phyloP scores from a whole-genome alignment of 2,329 filamentous ascomycete genomes.

The Berkeleyomyces basicola region DNA sequence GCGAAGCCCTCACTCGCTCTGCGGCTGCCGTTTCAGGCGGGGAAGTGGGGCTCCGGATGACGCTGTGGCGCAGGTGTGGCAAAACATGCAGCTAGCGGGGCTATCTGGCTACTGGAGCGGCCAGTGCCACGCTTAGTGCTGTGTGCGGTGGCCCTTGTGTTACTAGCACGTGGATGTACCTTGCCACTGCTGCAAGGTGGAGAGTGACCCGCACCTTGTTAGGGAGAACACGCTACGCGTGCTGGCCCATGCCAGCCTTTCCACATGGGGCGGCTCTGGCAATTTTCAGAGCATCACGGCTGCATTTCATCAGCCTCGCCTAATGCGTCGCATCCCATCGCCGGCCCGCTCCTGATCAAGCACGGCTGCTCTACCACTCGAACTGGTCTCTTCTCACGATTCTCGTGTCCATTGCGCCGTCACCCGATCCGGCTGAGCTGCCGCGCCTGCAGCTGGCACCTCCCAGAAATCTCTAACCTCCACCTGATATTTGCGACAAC shows the following conservation, averaged over 20 bases:
- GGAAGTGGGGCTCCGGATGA: slow-evolving; percentile 13
- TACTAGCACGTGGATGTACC: slow-evolving; percentile 4
- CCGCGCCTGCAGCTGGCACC: not conserved
- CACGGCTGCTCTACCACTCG: slow-evolving; percentile 18
- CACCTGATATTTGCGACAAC: slow-evolving; percentile 15
- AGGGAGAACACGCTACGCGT: slow-evolving; percentile 12
- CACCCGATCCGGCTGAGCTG: not conserved
- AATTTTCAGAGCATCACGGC: slow-evolving; percentile 5
- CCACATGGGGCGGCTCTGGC: not conserved
- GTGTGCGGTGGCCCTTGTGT: not conserved
- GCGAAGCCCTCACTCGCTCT: slow-evolving; percentile 5
- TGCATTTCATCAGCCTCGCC: slow-evolving; percentile 11
- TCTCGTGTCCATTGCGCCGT: not conserved
- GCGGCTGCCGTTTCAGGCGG: slow-evolving; percentile 11
- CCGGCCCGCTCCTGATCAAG: slow-evolving; percentile 21
- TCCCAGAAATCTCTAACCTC: slow-evolving; percentile 12
- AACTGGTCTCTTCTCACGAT: not conserved
- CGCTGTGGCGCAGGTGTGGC: slow-evolving; percentile 12
- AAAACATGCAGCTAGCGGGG: not conserved
- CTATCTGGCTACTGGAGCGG: not conserved
- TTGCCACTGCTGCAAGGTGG: not conserved
- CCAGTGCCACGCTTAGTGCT: not conserved
- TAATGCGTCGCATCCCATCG: slow-evolving; percentile 24
- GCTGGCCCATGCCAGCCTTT: not conserved
- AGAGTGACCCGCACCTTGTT: not conserved